A percentile compares a stretch with the other conserved stretches of the same genome.
Conservation (phyloP, 2,329 filamentous ascomycete species). For the Cytospora piceicola region DNA sequence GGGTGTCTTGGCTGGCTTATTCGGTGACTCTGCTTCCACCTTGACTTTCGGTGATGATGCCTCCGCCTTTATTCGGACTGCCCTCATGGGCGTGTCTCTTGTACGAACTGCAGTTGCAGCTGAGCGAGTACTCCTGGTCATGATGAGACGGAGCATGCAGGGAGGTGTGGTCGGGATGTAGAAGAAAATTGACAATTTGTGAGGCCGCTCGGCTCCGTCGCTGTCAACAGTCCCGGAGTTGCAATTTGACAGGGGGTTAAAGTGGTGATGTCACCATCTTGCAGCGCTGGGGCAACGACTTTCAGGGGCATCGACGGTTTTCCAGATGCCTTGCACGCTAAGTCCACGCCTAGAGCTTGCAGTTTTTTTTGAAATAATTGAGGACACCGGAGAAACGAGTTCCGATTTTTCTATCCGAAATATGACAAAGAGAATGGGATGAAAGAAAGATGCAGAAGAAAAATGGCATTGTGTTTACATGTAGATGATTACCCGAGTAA, state of each 20-base stretch:
- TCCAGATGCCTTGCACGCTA: constrained; percentile 10
- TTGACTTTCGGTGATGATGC: constrained; percentile 15
- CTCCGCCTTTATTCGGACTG: constrained; percentile 26
- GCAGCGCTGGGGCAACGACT: constrained; percentile 1
- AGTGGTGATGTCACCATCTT: constrained; percentile 30
- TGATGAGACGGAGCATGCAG: constrained; percentile 24
- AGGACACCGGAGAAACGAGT: too few relatives aligned
- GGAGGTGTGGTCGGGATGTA: not conserved
- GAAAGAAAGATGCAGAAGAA: too few relatives aligned
- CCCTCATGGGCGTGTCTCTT: constrained; percentile 22
- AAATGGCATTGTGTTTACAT: not conserved
- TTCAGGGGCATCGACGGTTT: constrained; percentile 18
- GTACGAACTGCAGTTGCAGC: constrained; percentile 21
- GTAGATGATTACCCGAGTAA: not conserved
- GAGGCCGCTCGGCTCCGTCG: not conserved
- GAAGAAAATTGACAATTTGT: not conserved
- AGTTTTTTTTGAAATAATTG: not conserved
- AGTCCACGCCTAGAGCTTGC: not conserved
- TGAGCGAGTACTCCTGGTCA: constrained; percentile 26
- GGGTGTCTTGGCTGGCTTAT: constrained; percentile 1
- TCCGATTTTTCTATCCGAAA: too few relatives aligned
- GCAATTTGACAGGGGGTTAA: not conserved
- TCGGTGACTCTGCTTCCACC: constrained; percentile 1
- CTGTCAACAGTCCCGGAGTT: not conserved
- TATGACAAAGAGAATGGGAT: too few relatives aligned